Evolutionary conservation across 1,139 yeast genomes (phyloP), one percentile per base, ranked within the genome.

Genomic region (Pichia kudriavzevii): DNA sequence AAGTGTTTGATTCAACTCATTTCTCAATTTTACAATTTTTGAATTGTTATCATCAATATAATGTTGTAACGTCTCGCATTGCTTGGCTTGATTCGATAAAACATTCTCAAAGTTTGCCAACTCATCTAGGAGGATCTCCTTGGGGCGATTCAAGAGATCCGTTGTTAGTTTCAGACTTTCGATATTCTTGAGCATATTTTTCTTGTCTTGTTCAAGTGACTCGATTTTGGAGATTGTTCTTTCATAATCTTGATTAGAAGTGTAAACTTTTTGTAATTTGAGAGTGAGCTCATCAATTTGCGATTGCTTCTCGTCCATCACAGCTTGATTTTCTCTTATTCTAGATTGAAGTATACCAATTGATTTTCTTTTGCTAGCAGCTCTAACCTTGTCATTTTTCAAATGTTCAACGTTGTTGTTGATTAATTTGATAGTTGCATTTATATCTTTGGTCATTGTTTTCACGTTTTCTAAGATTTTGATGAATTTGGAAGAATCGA

Each of bases 401-500:
- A 85, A 61, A 55, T 84, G 93, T 36, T 75, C 77, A 0, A 84
- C 94, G 21, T 82, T 75, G 49, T 83, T 87, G 44, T 80, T 79
- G 32, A 85, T 66, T 15, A 88, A 56, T 51, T 80, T 82, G 32
- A 84, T 80, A 41, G 85, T 93, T 2, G 67, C 64, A 5, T 75
- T 61, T 72, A 85, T 74, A 35, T 85, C 94, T 51, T 87, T 88
- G 39, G 84, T 73, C 31, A 87, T 72, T 1, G 58, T 56, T 54
- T 87, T 88, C 51, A 93, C 67, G 41, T 72, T 76, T 40, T 88
- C 96, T 31, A 91, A 63, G 1, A 94, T 95, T 53, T 84, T 88
- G 1, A 96, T 87, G 50, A 82, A 93, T 56, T 85, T 87, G 47
- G 87, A 74, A 0, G 97, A 95, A 56, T 93, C 97, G 49, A 93